phyloP scores from a whole-genome alignment of 176 grass and related monocot species.

The Eremochloa ophiuroides region DNA sequence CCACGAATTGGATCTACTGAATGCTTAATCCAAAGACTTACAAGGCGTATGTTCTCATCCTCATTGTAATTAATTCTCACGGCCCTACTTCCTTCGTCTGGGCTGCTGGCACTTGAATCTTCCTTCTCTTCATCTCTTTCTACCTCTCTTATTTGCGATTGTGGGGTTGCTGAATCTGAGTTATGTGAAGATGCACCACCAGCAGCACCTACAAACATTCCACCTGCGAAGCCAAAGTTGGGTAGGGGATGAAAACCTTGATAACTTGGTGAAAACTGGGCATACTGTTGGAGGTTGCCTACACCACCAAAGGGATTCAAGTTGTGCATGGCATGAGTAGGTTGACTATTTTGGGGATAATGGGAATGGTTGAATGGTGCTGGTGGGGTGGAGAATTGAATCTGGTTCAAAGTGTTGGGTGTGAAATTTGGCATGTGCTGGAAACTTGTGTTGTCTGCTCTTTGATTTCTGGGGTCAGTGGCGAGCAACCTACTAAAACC shows the following conservation, averaged over 20 bases:
- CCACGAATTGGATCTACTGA: not conserved
- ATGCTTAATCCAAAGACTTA: not conserved
- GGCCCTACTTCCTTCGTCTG: not conserved
- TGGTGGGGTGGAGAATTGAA: not conserved
- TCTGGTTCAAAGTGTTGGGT: not conserved
- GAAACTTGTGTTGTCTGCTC: too few species aligned
- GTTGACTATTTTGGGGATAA: not conserved
- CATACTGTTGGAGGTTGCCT: not conserved
- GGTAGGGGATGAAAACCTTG: not conserved
- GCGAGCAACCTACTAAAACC: too few species aligned
- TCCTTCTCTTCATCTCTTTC: not conserved
- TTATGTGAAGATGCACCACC: not conserved
- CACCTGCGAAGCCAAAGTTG: not conserved
- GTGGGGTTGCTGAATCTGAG: not conserved
- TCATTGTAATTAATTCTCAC: not conserved
- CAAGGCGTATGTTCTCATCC: not conserved
- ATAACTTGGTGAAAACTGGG: not conserved
- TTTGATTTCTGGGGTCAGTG: too few species aligned
- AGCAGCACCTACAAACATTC: not conserved
- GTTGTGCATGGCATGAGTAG: not conserved
- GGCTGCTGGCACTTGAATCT: not conserved
- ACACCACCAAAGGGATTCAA: not conserved
- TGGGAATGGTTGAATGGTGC: not conserved
- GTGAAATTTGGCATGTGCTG: too few species aligned
- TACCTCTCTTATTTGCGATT: not conserved